Conservation (phyloP, 495 filamentous ascomycete species). For the Stereocaulon alpinum region DNA sequence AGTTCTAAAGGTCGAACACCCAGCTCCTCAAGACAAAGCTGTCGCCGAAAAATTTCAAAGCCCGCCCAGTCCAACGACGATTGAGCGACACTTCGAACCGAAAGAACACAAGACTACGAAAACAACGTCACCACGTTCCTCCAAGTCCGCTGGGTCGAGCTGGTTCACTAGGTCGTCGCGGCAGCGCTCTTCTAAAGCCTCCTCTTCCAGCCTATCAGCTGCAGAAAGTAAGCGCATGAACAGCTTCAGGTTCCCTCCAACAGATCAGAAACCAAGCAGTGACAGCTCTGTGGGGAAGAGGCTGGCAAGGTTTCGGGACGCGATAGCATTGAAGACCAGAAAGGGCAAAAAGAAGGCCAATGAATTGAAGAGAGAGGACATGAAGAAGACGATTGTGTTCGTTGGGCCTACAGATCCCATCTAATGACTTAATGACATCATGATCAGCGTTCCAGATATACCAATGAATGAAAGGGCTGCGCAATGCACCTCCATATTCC, state of each 20-base stretch:
- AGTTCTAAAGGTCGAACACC: conserved; percentile 5
- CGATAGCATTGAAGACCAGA: conserved; percentile 14
- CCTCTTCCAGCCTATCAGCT: neutral
- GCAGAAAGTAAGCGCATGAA: neutral
- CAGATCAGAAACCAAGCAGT: neutral
- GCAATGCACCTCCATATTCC: too few species aligned
- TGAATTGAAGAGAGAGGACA: conserved; percentile 29
- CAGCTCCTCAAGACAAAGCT: neutral
- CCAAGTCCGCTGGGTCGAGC: neutral
- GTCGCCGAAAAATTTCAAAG: neutral
- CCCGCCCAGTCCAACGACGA: neutral
- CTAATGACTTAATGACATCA: neutral
- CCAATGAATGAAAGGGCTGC: neutral
- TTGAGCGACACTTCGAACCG: conserved; percentile 5
- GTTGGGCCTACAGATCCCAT: conserved; percentile 30
- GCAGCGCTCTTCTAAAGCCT: neutral
- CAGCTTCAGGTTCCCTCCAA: neutral
- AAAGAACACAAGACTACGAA: neutral
- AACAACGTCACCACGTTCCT: neutral
- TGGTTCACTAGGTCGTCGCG: neutral
- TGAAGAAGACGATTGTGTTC: conserved; percentile 38
- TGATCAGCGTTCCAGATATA: neutral
- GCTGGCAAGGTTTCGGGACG: neutral
- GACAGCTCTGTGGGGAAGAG: neutral
- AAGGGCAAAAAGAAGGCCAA: conserved; percentile 14